Conservation (phyloP, 2,329 filamentous ascomycete genomes). For the Monilinia laxa region DNA sequence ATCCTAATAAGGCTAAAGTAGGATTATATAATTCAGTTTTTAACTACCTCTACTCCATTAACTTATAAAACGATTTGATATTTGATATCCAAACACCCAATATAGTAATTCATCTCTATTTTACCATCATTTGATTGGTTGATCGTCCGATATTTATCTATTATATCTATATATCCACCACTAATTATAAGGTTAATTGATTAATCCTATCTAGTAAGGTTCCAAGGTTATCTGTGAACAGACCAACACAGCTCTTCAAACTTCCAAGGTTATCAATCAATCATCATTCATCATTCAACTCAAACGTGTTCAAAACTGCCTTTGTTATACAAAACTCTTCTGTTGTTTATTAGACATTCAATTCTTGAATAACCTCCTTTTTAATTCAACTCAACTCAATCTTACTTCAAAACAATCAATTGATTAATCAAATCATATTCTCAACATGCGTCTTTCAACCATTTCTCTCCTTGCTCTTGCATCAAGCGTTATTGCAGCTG, state of each 20-base stretch:
- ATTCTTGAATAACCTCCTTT: background rate
- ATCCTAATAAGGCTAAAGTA: too few species aligned
- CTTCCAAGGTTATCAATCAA: too few species aligned
- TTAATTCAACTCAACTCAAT: background rate
- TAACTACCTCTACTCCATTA: too few species aligned
- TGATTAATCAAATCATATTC: slow-evolving; percentile 15
- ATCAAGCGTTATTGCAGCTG: slow-evolving; percentile 35
- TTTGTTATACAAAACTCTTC: background rate
- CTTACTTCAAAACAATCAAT: slow-evolving; percentile 3
- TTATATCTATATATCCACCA: background rate
- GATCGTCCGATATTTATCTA: too few species aligned
- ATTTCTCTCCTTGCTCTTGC: slow-evolving; percentile 37
- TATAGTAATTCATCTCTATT: background rate
- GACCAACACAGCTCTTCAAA: too few species aligned
- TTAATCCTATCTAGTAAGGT: too few species aligned
- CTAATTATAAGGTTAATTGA: background rate
- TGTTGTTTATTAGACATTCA: background rate
- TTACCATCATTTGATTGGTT: too few species aligned
- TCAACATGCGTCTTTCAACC: slow-evolving; percentile 38
- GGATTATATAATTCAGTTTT: too few species aligned
- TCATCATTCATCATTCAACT: background rate
- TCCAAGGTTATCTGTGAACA: too few species aligned
- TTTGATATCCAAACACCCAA: too few species aligned
- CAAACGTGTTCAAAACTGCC: slow-evolving; percentile 15
- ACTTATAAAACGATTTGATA: too few species aligned